Evolutionary conservation across 2,329 filamentous ascomycete species (phyloP).

Genomic region (Pseudopyricularia javanii): DNA sequence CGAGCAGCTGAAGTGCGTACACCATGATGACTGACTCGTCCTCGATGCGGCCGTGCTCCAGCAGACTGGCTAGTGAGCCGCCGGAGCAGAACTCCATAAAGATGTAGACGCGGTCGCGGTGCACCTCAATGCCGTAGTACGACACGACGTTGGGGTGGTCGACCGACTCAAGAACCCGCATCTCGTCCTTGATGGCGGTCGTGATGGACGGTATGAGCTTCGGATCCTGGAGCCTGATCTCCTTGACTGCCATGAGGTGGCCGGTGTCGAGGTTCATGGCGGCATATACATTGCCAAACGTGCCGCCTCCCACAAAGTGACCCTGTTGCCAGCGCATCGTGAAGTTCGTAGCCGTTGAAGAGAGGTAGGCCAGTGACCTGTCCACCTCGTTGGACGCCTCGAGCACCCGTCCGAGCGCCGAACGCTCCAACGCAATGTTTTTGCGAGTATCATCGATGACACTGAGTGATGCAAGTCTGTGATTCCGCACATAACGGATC

Average conservation of each 20-base stretch:
- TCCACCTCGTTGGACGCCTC: slow-evolving; percentile 95
- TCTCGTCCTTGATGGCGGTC: slow-evolving; percentile 89
- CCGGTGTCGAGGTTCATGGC: slow-evolving; percentile 95
- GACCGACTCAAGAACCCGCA: slow-evolving; percentile 88
- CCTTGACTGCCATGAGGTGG: slow-evolving; percentile 96
- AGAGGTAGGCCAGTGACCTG: slow-evolving; percentile 84
- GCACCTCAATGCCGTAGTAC: slow-evolving; percentile 96
- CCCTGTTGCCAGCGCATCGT: slow-evolving; percentile 97
- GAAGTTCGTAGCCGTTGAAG: slow-evolving; percentile 87
- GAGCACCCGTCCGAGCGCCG: slow-evolving; percentile 78
- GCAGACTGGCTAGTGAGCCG: slow-evolving; percentile 74
- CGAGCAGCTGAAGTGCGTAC: slow-evolving; percentile 84
- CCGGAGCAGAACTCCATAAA: slow-evolving; percentile 99
- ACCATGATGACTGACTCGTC: slow-evolving; percentile 97
- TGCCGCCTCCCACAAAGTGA: slow-evolving; percentile 93
- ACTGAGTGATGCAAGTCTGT: slow-evolving; percentile 60
- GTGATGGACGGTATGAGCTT: slow-evolving; percentile 92
- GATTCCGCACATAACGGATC: slow-evolving; percentile 57
- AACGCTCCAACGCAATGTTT: slow-evolving; percentile 71
- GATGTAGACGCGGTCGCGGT: slow-evolving; percentile 98
- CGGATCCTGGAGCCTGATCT: slow-evolving; percentile 92
- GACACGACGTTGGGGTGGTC: slow-evolving; percentile 97
- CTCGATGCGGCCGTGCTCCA: slow-evolving; percentile 94
- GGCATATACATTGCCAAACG: slow-evolving; percentile 93
- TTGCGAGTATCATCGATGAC: slow-evolving; percentile 69